Evolutionary conservation across 495 filamentous ascomycete genomes (phyloP).

Genomic region (Penicillium goetzii): DNA sequence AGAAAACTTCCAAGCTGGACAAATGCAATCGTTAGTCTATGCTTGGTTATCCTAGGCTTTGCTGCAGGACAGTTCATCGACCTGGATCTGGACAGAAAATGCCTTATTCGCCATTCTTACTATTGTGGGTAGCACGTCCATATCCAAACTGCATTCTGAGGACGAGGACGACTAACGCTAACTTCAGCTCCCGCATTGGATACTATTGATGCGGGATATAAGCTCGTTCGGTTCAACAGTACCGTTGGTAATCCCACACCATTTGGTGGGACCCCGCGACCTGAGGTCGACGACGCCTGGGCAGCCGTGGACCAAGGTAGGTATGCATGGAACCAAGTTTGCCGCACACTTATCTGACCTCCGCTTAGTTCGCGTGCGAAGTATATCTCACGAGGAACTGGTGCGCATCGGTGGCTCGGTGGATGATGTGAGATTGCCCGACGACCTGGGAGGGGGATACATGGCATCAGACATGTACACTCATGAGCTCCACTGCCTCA

Average conservation of each 20-base stretch:
- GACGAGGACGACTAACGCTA: neutral
- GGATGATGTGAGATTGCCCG: conserved; percentile 8
- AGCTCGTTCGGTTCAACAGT: conserved; percentile 3
- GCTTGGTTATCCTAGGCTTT: neutral
- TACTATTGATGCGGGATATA: neutral
- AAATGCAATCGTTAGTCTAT: neutral
- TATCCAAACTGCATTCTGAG: neutral
- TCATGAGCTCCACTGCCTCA: conserved; percentile 7
- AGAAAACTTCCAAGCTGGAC: neutral
- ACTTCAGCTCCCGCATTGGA: neutral
- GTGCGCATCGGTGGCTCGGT: conserved; percentile 4
- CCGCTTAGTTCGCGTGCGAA: neutral
- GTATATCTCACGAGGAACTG: conserved; percentile 3
- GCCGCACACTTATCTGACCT: neutral
- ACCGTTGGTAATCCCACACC: conserved; percentile 4
- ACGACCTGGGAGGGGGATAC: neutral
- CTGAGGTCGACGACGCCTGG: conserved; percentile 4
- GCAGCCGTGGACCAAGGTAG: conserved; percentile 6
- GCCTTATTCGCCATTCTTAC: conserved; percentile 1
- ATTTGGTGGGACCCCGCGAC: conserved; percentile 6
- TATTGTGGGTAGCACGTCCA: conserved; percentile 5
- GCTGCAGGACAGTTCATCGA: conserved; percentile 3
- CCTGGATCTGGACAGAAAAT: neutral
- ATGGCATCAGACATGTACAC: conserved; percentile 8
- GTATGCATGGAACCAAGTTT: neutral